These are phyloP conservation scores for Mucor plumbeus DNA, from an alignment of 371 early-diverging fungal genomes.

Conservation along the genomic window DNA sequence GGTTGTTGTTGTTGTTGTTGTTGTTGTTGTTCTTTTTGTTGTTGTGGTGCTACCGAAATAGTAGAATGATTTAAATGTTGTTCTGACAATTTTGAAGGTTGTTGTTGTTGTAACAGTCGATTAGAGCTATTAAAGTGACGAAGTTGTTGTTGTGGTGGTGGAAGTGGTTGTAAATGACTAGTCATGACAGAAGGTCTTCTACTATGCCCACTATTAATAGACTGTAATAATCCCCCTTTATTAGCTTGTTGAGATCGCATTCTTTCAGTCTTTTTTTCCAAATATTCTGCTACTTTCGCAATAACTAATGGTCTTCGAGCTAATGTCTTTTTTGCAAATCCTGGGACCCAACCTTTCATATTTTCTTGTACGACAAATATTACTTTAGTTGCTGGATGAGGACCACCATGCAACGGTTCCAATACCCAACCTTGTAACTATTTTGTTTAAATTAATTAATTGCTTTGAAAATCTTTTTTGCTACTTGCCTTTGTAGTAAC, in stretches of 20 bases:
- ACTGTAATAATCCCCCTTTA: constrained; percentile 23
- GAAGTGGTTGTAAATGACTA: not conserved
- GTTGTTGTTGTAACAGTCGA: not conserved
- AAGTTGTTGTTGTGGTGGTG: constrained; percentile 5
- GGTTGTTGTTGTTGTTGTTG: not conserved
- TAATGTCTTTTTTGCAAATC: constrained; percentile 67
- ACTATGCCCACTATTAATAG: constrained; percentile 19
- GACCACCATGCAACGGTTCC: constrained; percentile 56
- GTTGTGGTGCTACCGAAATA: not conserved
- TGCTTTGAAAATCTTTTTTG: too few species aligned
- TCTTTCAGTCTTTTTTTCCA: constrained; percentile 65
- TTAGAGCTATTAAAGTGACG: constrained; percentile 12
- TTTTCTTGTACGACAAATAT: constrained; percentile 61
- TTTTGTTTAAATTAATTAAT: not conserved
- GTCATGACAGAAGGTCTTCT: constrained; percentile 44
- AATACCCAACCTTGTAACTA: constrained; percentile 71
- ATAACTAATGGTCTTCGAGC: constrained; percentile 70
- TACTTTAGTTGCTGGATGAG: constrained; percentile 61
- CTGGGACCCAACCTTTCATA: constrained; percentile 66
- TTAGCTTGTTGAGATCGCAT: constrained; percentile 39
- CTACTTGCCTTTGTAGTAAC: constrained; percentile 52
- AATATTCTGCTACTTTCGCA: constrained; percentile 65
- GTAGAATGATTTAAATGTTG: not conserved
- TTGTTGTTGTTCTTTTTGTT: not conserved
- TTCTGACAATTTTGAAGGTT: not conserved